Evolutionary conservation across 1,284 basidiomycete species (phyloP), one percentile per base, ranked within the genome.

Genomic region (Ceratobasidium sp.): DNA sequence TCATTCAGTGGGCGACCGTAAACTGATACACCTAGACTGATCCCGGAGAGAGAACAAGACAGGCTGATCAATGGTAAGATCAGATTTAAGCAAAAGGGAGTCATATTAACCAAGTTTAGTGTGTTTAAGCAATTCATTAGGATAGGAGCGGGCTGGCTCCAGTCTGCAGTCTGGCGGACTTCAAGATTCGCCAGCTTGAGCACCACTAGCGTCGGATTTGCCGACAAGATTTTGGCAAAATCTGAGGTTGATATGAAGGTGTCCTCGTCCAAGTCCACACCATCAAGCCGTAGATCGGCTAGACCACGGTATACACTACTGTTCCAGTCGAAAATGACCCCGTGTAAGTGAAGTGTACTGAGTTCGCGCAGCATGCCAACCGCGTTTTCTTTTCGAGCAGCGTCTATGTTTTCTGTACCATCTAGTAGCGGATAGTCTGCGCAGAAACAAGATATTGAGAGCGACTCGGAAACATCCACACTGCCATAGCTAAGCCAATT

Each of bases 211-310:
- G 12, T 33, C 33, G 58, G 58, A 26, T 26, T 60, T 13, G 58
- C 23, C 6, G 58, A 12, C 13, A 60, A 28, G 58, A 60, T 60
- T 20, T 13, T 3, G 4, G 58, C 58, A 15, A 60, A 13, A 26
- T 15, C 58, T 4, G 58, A 60, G 4, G 23, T 23, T 2, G 58
- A 23, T 5, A 60, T 23, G 2, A 4, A 12, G 28, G 26, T 5
- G 13, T 12, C 5, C 23, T 26, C 15, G 12, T 23, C 2, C 26
- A 12, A 7, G 5, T 15, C 3, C 51, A 23, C 39, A 1, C 26
- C n/a, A n/a, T n/a, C 68, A 33, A 70, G 20, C 26, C 28, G 68
- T 6, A 70, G 51, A 26, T 70, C 68, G 12, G 26, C 40, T 2
- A 70, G 53, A 1, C 68, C 51, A n/a, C n/a, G n/a, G n/a, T n/a